These are phyloP conservation scores for Calonectria pseudoturangicola DNA, from an alignment of 2,329 filamentous ascomycete species.

Conservation along the genomic window DNA sequence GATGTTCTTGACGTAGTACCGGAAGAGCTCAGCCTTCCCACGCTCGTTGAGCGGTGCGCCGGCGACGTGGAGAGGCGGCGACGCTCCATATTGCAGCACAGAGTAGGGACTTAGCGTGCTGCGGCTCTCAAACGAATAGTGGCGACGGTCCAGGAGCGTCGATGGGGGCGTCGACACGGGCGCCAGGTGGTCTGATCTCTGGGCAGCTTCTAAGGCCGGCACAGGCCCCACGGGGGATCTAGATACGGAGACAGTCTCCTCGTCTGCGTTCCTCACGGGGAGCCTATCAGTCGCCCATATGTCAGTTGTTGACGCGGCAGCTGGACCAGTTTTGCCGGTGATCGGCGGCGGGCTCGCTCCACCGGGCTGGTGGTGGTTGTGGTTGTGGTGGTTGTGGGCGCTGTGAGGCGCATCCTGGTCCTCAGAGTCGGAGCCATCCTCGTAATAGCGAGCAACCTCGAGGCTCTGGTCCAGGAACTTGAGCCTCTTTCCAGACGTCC, in stretches of 20 bases:
- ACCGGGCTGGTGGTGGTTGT: neutral
- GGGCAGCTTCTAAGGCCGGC: neutral
- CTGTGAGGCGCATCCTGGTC: slow-evolving; percentile 27
- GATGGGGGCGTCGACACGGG: slow-evolving; percentile 21
- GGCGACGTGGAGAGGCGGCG: slow-evolving; percentile 15
- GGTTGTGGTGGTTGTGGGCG: slow-evolving; percentile 18
- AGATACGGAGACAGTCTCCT: neutral
- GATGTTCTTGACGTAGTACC: slow-evolving; percentile 43
- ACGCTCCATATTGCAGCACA: slow-evolving; percentile 13
- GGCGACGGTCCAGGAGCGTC: neutral
- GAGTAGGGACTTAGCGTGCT: slow-evolving; percentile 35
- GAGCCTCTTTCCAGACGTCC: slow-evolving; percentile 43
- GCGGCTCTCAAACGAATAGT: slow-evolving; percentile 24
- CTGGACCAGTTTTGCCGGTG: neutral
- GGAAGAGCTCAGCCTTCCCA: slow-evolving; percentile 40
- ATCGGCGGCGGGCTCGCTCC: neutral
- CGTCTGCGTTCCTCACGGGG: slow-evolving; percentile 25
- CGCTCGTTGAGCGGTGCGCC: slow-evolving; percentile 36
- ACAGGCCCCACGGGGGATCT: neutral
- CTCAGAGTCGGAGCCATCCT: slow-evolving; percentile 36
- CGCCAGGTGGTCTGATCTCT: slow-evolving; percentile 20
- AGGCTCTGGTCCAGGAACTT: slow-evolving; percentile 48
- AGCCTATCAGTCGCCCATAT: slow-evolving; percentile 25
- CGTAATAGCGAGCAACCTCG: slow-evolving; percentile 39
- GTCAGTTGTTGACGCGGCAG: slow-evolving; percentile 13